Percentiles rank a stretch among this genome's conserved stretches.
These are phyloP conservation scores for Hibiscus mutabilis DNA, from an alignment of 345 rosid species.

Conservation along the genomic window DNA sequence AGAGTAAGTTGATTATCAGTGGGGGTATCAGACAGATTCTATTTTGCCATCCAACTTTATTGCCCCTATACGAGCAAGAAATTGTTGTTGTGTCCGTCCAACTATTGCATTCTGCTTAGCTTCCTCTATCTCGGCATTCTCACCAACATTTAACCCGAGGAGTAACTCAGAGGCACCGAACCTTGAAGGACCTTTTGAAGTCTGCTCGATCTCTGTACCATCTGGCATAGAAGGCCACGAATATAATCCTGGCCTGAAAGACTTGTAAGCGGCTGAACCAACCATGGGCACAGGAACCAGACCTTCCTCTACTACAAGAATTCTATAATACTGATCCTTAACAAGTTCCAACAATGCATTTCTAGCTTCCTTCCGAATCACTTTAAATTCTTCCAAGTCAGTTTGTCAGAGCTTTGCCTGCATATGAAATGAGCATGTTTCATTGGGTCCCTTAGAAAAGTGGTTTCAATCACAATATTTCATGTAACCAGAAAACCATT, in stretches of 20 bases:
- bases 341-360: constrained; percentile 73
- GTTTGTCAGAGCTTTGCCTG: constrained; percentile 55
- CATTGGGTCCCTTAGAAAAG: not conserved
- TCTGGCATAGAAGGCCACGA: constrained; percentile 88
- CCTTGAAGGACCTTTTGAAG: constrained; percentile 48
- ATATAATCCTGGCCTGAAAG: constrained; percentile 53
- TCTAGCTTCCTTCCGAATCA: constrained; percentile 64
- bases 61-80: constrained; percentile 79
- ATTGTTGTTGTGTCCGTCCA: constrained; percentile 69
- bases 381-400: constrained; percentile 42
- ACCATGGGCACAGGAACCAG: constrained; percentile 69
- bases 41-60: constrained; percentile 59
- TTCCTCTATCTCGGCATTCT: constrained; percentile 45
- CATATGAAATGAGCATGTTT: constrained; percentile 6
- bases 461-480: not conserved
- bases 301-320: constrained; percentile 81
- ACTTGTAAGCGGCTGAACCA: constrained; percentile 69
- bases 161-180: constrained; percentile 77
- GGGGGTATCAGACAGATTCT: constrained; percentile 28
- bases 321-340: constrained; percentile 64
- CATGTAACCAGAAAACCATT: not conserved
- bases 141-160: constrained; percentile 52
- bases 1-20: constrained; percentile 38
- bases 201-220: constrained; percentile 52
- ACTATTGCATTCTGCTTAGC: constrained; percentile 66